Percentiles rank a stretch among this genome's conserved stretches.
Evolutionary conservation across 2,329 filamentous ascomycete genomes (phyloP).

Genomic region (Penicillium rolfsii): DNA sequence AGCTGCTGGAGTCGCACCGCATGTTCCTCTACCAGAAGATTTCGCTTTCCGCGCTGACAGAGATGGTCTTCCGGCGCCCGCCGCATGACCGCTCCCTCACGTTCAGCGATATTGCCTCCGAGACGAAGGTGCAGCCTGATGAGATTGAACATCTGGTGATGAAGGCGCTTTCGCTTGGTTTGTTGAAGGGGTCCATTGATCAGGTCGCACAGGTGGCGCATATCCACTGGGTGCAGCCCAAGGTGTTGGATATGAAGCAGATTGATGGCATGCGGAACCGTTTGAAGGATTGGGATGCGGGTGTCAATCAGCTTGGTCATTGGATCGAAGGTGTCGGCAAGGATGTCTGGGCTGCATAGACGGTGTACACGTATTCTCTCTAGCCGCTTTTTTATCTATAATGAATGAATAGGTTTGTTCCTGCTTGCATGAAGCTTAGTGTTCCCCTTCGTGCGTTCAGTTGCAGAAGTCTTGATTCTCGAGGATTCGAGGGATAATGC

Average conservation of each 20-base stretch:
- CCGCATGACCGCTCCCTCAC: slow-evolving; percentile 95
- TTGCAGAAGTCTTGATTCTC: background rate
- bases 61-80: slow-evolving; percentile 92
- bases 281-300: slow-evolving; percentile 91
- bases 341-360: slow-evolving; percentile 89
- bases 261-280: slow-evolving; percentile 89
- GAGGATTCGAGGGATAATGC: background rate
- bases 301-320: slow-evolving; percentile 92
- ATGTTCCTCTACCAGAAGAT: slow-evolving; percentile 95
- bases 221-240: slow-evolving; percentile 98
- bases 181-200: slow-evolving; percentile 90
- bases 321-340: slow-evolving; percentile 95
- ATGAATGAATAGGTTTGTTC: slow-evolving; percentile 27
- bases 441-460: background rate
- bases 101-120: slow-evolving; percentile 82
- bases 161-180: slow-evolving; percentile 94
- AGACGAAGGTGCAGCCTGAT: slow-evolving; percentile 87
- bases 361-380: slow-evolving; percentile 13
- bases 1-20: slow-evolving; percentile 76
- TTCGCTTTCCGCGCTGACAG: slow-evolving; percentile 91
- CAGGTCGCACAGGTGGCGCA: slow-evolving; percentile 92
- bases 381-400: slow-evolving; percentile 26
- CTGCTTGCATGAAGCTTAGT: slow-evolving; percentile 8
- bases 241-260: slow-evolving; percentile 93
- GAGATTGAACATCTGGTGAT: slow-evolving; percentile 98